Evolutionary conservation across 768 basidiomycete genomes (phyloP), one percentile per base, ranked within the genome.

Genomic region (Leccinum aurantiacum): DNA sequence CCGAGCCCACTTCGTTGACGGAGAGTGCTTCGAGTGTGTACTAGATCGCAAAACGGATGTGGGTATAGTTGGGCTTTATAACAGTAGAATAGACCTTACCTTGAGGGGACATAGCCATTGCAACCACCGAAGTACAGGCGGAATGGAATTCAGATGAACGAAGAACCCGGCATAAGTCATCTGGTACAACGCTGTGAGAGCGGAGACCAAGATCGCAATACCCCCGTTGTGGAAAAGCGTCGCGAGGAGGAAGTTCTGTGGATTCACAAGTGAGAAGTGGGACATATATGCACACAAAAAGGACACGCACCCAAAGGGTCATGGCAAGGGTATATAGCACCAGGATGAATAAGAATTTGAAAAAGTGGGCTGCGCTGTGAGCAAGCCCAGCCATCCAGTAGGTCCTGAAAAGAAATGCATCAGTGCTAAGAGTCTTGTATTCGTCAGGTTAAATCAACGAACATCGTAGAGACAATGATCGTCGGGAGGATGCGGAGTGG

Each of bases 321-420:
- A 94, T 91, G 37, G 82, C 87, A 19, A 97, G 79, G 0, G 88
- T 88, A 71, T 88, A 97, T 22, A 96, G 78, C 19, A 93, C 88
- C 17, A 98, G 80, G 61, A 97, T 90, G 68, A 98, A 84, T 22
- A 97, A 78, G 76, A 91, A 98, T 69, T 97, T 98, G 88, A 97
- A 98, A 80, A 89, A 29, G 70, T 89, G 80, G 0, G 87, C 83
- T 2, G 93, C 86, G 47, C 90, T 82, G 4, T 80, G 80, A 2
- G 91, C 82, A 4, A 98, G 83, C 13, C 95, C 95, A 3, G 93
- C 93, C 95, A 98, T 95, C 91, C 92, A 93, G 66, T 93, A 94
- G n/a, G 88, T 88, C 55, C 89, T 90, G 60, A 24, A 9, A 53
- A 10, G 47, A 31, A 53, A n/a, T 13, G 31, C 22, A 58, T 67